Conservation (phyloP, 108 stramenopile genomes). For the Mayamaea pseudoterrestris region DNA sequence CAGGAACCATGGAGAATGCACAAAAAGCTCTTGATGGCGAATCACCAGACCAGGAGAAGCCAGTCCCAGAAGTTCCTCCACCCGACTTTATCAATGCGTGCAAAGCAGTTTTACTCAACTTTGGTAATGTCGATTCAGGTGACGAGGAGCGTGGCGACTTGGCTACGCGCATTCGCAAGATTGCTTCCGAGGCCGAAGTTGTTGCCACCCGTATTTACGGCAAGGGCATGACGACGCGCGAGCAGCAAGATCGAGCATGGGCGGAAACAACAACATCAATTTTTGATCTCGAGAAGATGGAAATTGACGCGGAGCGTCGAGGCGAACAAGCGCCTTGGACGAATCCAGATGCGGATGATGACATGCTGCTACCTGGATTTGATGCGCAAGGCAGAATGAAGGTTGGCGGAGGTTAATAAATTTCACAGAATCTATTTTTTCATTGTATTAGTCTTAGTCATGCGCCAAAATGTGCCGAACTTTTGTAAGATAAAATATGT, state of each 20-base stretch:
- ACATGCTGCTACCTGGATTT: constrained; percentile 72
- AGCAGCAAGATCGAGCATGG: constrained; percentile 82
- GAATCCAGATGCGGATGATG: constrained; percentile 45
- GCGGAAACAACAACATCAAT: constrained; percentile 80
- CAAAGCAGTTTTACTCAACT: constrained; percentile 80
- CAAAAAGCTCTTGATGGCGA: constrained; percentile 74
- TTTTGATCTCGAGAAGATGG: constrained; percentile 80
- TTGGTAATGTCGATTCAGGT: constrained; percentile 62
- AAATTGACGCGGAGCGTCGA: constrained; percentile 67
- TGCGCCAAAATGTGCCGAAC: too few species aligned
- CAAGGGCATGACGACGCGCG: constrained; percentile 71
- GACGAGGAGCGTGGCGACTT: constrained; percentile 73
- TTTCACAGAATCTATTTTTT: background rate
- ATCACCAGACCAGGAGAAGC: constrained; percentile 61
- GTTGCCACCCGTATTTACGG: constrained; percentile 84
- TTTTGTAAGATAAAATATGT: too few species aligned
- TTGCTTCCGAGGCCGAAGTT: constrained; percentile 78
- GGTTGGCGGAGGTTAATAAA: constrained; percentile 51
- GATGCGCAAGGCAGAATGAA: constrained; percentile 70
- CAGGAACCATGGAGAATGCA: constrained; percentile 78
- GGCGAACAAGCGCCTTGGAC: constrained; percentile 80
- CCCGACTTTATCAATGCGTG: constrained; percentile 84
- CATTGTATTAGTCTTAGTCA: background rate
- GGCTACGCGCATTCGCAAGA: constrained; percentile 55
- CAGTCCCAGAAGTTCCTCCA: constrained; percentile 80